Percentiles rank a stretch among this genome's conserved stretches.
phyloP scores from a whole-genome alignment of 2,329 filamentous ascomycete genomes.

The Neophaeococcomyces mojaviensis region DNA sequence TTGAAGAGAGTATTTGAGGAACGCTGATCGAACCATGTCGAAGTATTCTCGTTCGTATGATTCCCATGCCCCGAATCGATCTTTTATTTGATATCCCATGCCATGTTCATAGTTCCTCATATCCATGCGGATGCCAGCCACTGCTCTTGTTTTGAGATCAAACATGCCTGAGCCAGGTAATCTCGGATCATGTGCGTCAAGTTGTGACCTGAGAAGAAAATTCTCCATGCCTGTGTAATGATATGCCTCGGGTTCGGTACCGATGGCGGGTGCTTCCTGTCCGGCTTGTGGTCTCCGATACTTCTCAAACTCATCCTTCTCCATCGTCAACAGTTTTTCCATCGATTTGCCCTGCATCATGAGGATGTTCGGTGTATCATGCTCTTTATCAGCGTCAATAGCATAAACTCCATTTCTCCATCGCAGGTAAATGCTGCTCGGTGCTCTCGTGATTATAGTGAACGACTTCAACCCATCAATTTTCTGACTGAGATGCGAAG shows the following conservation, averaged over 20 bases:
- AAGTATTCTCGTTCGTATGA: constrained; percentile 94
- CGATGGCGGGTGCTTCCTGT: constrained; percentile 45
- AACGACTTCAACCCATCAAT: constrained; percentile 45
- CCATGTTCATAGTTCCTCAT: constrained; percentile 63
- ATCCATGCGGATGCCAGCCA: constrained; percentile 87
- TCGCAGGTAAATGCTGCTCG: constrained; percentile 72
- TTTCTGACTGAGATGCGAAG: constrained; percentile 51
- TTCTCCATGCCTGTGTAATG: constrained; percentile 83
- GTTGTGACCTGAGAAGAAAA: constrained; percentile 88
- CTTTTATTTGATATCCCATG: constrained; percentile 77
- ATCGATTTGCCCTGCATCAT: constrained; percentile 92
- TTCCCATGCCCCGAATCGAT: constrained; percentile 68
- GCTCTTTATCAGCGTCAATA: constrained; percentile 93
- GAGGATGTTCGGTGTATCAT: constrained; percentile 73
- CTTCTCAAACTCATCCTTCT: constrained; percentile 75
- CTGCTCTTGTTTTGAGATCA: constrained; percentile 90
- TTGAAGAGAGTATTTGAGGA: constrained; percentile 94
- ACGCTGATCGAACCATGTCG: constrained; percentile 90
- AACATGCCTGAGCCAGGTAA: constrained; percentile 90
- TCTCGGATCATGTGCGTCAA: constrained; percentile 80
- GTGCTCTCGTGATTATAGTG: constrained; percentile 63
- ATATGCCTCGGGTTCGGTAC: constrained; percentile 60
- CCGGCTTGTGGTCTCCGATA: constrained; percentile 65
- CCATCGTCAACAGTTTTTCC: constrained; percentile 85
- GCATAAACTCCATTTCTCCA: constrained; percentile 82